phyloP scores from a whole-genome alignment of 2,329 filamentous ascomycete genomes.

The Bipolaris sorokiniana region DNA sequence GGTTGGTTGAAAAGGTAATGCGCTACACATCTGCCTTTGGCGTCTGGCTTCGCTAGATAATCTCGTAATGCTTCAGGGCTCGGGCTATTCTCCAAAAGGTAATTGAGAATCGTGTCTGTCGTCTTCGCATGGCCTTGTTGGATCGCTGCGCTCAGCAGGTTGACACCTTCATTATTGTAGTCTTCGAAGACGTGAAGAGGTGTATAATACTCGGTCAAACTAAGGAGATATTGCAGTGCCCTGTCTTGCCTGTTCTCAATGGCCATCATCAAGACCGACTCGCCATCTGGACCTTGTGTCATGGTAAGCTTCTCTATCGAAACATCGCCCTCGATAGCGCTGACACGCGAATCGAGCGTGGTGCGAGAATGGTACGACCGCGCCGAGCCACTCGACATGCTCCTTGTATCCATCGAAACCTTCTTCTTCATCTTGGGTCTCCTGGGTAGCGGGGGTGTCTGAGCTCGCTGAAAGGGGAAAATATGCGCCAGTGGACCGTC shows the following conservation, averaged over 20 bases:
- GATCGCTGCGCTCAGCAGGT: conserved; percentile 85
- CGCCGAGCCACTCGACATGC: conserved; percentile 84
- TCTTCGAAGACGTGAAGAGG: conserved; percentile 76
- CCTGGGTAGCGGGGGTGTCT: conserved; percentile 54
- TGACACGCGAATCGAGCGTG: conserved; percentile 68
- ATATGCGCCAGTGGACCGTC: conserved; percentile 73
- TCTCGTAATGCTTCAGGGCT: conserved; percentile 63
- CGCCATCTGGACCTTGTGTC: conserved; percentile 72
- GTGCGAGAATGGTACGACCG: conserved; percentile 82
- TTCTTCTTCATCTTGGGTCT: conserved; percentile 69
- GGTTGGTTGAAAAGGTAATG: conserved; percentile 96
- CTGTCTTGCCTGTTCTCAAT: conserved; percentile 68
- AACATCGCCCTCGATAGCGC: conserved; percentile 81
- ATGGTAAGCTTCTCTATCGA: conserved; percentile 80
- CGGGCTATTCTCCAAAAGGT: conserved; percentile 63
- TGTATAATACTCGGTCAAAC: conserved; percentile 77
- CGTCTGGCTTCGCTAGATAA: conserved; percentile 80
- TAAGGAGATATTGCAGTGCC: conserved; percentile 79
- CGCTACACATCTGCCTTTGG: conserved; percentile 85
- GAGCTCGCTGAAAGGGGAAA: conserved; percentile 81
- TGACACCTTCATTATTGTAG: conserved; percentile 87
- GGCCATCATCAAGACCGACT: conserved; percentile 73
- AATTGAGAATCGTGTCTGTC: conserved; percentile 76
- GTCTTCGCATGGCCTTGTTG: conserved; percentile 79
- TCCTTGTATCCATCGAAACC: conserved; percentile 88